Conservation (phyloP, 768 basidiomycete genomes). For the Ramaria sp. region DNA sequence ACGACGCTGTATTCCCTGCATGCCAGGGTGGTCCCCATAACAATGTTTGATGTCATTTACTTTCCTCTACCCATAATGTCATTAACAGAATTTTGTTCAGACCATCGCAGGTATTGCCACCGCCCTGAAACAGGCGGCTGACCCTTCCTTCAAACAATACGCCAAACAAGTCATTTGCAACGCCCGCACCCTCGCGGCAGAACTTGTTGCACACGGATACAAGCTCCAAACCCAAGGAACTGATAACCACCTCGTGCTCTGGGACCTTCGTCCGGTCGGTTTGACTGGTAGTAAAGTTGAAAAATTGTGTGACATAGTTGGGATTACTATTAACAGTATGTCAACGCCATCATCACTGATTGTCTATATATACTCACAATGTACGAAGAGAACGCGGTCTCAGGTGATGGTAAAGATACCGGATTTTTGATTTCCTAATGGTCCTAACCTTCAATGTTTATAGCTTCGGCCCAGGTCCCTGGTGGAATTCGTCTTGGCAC, state of each 20-base stretch:
- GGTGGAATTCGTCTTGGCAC: slow-evolving; percentile 97
- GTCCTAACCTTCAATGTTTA: neutral
- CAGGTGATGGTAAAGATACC: slow-evolving; percentile 57
- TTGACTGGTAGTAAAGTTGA: slow-evolving; percentile 98
- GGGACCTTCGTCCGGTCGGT: slow-evolving; percentile 92
- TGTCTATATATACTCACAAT: neutral
- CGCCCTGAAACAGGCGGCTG: slow-evolving; percentile 79
- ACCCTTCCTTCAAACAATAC: slow-evolving; percentile 83
- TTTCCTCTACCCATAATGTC: neutral
- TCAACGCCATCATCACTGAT: slow-evolving; percentile 8
- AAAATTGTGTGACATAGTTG: slow-evolving; percentile 94
- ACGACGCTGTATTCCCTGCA: slow-evolving; percentile 98
- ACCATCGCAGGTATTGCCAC: slow-evolving; percentile 95
- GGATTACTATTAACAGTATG: slow-evolving; percentile 93
- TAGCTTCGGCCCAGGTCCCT: slow-evolving; percentile 79
- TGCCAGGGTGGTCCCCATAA: slow-evolving; percentile 99
- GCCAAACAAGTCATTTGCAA: slow-evolving; percentile 93
- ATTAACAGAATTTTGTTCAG: slow-evolving; percentile 30
- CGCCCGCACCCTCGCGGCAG: slow-evolving; percentile 62
- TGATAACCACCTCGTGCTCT: slow-evolving; percentile 95
- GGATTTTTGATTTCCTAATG: slow-evolving; percentile 9
- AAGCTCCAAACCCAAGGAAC: slow-evolving; percentile 95
- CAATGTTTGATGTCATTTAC: slow-evolving; percentile 48
- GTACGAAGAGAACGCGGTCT: slow-evolving; percentile 81
- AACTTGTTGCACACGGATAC: slow-evolving; percentile 74